Evolutionary conservation across 2,329 filamentous ascomycete genomes (phyloP).

Genomic region (Sporothrix curviconia): DNA sequence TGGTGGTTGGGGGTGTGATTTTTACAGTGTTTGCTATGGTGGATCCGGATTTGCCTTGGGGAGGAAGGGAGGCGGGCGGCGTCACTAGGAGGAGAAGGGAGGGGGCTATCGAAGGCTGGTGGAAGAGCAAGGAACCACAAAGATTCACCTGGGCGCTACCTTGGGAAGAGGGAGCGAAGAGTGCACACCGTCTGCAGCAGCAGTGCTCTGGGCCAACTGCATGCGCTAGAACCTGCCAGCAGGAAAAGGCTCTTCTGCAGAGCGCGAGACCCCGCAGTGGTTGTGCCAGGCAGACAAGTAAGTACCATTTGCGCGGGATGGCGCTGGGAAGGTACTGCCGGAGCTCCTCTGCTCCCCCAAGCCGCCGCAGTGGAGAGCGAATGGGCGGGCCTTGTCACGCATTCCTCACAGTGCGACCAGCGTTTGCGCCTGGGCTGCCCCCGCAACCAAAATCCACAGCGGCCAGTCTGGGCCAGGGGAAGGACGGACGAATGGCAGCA

Average conservation of each 20-base stretch:
- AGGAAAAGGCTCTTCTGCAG: too few relatives aligned
- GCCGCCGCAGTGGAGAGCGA: too few relatives aligned
- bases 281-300: too few relatives aligned
- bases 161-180: background rate
- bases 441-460: constrained; percentile 4
- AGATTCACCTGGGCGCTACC: constrained; percentile 17
- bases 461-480: background rate
- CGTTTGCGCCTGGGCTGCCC: background rate
- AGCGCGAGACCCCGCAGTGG: too few relatives aligned
- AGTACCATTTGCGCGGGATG: too few relatives aligned
- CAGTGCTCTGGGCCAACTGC: too few relatives aligned
- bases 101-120: constrained; percentile 6
- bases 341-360: too few relatives aligned
- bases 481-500: background rate
- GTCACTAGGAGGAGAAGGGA: background rate
- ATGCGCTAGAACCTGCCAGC: background rate
- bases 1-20: constrained; percentile 8
- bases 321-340: too few relatives aligned
- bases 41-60: constrained; percentile 9
- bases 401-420: constrained; percentile 11
- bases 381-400: background rate
- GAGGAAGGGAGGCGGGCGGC: background rate
- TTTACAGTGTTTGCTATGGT: constrained; percentile 21
- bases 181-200: background rate
- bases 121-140: constrained; percentile 24